Conservation (phyloP, 2,329 filamentous ascomycete genomes). For the Setomelanomma holmii region DNA sequence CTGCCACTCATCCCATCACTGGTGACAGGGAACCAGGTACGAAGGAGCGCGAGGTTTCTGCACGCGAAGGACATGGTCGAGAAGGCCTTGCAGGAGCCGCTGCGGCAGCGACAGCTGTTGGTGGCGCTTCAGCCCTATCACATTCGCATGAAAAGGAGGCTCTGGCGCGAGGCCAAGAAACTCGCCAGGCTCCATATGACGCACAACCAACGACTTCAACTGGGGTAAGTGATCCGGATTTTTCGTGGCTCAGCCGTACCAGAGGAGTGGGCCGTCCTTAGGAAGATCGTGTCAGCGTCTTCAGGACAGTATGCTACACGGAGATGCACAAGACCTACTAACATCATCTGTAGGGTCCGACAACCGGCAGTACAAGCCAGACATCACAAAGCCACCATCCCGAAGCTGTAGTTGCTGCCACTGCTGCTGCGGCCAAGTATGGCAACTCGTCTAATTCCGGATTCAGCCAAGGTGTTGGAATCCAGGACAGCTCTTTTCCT, state of each 20-base stretch:
- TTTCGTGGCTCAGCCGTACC: too few species aligned
- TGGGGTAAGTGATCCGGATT: slow-evolving; percentile 3
- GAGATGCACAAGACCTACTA: not conserved
- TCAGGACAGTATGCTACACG: too few species aligned
- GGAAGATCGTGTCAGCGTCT: too few species aligned
- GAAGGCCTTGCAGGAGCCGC: slow-evolving; percentile 41
- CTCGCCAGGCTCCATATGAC: slow-evolving; percentile 2
- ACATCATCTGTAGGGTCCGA: not conserved
- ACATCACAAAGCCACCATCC: slow-evolving; percentile 21
- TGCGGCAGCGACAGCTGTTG: slow-evolving; percentile 27
- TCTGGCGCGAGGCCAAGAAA: slow-evolving; percentile 4
- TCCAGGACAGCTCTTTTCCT: slow-evolving; percentile 24
- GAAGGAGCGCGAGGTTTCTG: slow-evolving; percentile 23
- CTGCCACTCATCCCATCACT: slow-evolving; percentile 4
- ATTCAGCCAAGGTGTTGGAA: slow-evolving; percentile 19
- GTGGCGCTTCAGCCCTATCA: slow-evolving; percentile 23
- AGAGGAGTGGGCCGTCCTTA: too few species aligned
- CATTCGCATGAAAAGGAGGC: slow-evolving; percentile 11
- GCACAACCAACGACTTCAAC: not conserved
- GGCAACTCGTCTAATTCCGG: slow-evolving; percentile 3
- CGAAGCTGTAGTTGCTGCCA: slow-evolving; percentile 25
- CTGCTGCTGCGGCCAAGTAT: slow-evolving; percentile 15
- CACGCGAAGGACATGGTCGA: slow-evolving; percentile 26
- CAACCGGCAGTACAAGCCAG: not conserved
- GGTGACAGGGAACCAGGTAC: slow-evolving; percentile 23